A percentile compares a stretch with the other conserved stretches of the same genome.
phyloP scores from a whole-genome alignment of 139 green algal genomes.

The Chlorella ohadii region DNA sequence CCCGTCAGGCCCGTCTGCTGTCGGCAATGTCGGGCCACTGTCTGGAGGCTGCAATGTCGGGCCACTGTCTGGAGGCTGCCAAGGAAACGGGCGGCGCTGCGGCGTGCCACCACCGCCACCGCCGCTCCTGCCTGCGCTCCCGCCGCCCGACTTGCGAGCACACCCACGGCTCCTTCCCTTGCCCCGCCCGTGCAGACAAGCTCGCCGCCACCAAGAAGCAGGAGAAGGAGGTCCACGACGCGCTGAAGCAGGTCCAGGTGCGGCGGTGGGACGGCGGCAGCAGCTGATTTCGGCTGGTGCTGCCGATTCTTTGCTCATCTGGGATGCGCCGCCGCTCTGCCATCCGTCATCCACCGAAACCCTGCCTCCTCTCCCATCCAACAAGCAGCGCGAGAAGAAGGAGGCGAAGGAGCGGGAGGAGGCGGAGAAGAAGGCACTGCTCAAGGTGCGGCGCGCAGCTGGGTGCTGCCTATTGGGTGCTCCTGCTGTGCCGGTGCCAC shows the following conservation, averaged over 20 bases:
- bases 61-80: background rate
- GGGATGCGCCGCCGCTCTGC: background rate
- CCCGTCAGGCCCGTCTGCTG: background rate
- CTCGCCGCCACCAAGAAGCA: conserved; percentile 49
- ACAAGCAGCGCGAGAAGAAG: conserved; percentile 24
- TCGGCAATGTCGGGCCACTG: background rate
- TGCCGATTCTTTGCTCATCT: background rate
- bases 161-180: background rate
- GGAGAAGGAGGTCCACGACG: conserved; percentile 42
- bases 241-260: conserved; percentile 24
- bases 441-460: conserved; percentile 21
- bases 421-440: conserved; percentile 5
- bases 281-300: background rate
- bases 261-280: background rate
- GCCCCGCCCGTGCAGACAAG: conserved; percentile 49
- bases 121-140: background rate
- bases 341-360: too few relatives aligned
- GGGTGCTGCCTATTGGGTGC: too few relatives aligned
- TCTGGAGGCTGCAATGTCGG: background rate
- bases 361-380: too few relatives aligned
- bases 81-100: background rate
- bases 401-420: conserved; percentile 18
- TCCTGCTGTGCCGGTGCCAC: too few relatives aligned
- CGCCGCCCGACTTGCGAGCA: background rate
- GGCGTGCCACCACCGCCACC: background rate